Evolutionary conservation across 2,329 filamentous ascomycete genomes (phyloP), one percentile per base, ranked within the genome.

Genomic region (Alternaria incomplexa): DNA sequence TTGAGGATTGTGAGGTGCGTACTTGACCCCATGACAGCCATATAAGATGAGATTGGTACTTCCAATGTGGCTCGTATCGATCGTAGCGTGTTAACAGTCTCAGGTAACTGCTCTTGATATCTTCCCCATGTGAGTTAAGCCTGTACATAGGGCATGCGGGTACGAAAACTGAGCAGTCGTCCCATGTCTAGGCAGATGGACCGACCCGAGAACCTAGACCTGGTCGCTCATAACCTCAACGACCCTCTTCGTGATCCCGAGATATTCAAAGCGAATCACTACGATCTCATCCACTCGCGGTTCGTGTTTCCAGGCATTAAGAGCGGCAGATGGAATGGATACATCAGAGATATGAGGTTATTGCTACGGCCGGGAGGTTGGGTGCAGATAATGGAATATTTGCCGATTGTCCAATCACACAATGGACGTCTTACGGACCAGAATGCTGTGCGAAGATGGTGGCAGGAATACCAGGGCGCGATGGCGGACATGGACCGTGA

Each of bases 381-480:
- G 93, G 86, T 91, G 62, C 93, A 97, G 75, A 90, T 97, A 86
- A 87, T 92, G n/a, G 94, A 97, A 75, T 87, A 94, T 71, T 93
- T 96, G 74, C 90, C 90, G 78, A 93, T 93, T 67, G 89, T 92
- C 25, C 94, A 97, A 77, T 97, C 93, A 1, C 89, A 95, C 70
- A 96, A 92, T 72, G 93, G 93, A 6, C 89, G 88, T n/a, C 81
- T 96, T 70, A 89, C 88, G 11, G 85, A 89, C 13, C 55, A 75
- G 7, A 75, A 77, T 51, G 76, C 76, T 7, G 61, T 82, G 11
- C 70, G 72, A 26, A 70, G 73, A 47, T 82, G 81, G 81, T 79
- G 74, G 67, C 62, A 65, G 20, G 64, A 62, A 26, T 82, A 82
- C 56, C 74, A 70, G 22, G 54, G 66, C 22, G 77, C 78, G 10